Evolutionary conservation across 1,284 basidiomycete genomes (phyloP).

Genomic region (Microstroma glucosiphilum): DNA sequence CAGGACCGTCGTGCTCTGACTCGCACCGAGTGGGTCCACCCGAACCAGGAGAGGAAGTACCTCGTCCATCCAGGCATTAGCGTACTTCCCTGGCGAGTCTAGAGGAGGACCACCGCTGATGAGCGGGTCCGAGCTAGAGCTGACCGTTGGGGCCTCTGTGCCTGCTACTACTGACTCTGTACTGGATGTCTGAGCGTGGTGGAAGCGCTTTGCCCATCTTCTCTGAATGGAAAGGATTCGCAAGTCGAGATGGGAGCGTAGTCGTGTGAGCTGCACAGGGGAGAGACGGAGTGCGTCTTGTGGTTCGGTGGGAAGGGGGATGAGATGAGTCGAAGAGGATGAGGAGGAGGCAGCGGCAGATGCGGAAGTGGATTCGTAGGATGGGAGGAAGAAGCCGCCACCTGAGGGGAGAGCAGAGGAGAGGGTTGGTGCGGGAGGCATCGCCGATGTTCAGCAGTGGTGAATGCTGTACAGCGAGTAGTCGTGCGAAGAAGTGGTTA

Average conservation of each 20-base stretch:
- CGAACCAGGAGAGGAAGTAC: neutral
- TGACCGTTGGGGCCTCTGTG: too few relatives aligned
- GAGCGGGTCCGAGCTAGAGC: neutral
- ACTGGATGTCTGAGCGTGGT: neutral
- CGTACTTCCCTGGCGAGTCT: neutral
- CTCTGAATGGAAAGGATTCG: neutral
- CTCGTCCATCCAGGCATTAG: neutral
- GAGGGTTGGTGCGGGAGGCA: too few relatives aligned
- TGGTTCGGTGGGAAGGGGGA: neutral
- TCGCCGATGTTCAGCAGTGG: too few relatives aligned
- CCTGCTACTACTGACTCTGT: too few relatives aligned
- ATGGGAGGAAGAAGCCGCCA: too few relatives aligned
- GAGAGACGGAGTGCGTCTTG: neutral
- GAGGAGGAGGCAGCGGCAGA: too few relatives aligned
- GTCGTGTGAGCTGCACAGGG: neutral
- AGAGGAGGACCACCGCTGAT: neutral
- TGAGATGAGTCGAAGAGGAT: too few relatives aligned
- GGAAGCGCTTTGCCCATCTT: neutral
- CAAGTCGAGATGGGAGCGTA: slow-evolving; percentile 1
- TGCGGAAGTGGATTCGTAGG: too few relatives aligned
- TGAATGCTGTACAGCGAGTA: too few relatives aligned
- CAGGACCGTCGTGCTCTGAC: neutral
- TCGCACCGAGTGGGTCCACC: neutral
- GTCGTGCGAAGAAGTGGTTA: too few relatives aligned
- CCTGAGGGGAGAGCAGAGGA: too few relatives aligned